Conservation (phyloP, 2,329 filamentous ascomycete species). For the Verticillium isaacii region DNA sequence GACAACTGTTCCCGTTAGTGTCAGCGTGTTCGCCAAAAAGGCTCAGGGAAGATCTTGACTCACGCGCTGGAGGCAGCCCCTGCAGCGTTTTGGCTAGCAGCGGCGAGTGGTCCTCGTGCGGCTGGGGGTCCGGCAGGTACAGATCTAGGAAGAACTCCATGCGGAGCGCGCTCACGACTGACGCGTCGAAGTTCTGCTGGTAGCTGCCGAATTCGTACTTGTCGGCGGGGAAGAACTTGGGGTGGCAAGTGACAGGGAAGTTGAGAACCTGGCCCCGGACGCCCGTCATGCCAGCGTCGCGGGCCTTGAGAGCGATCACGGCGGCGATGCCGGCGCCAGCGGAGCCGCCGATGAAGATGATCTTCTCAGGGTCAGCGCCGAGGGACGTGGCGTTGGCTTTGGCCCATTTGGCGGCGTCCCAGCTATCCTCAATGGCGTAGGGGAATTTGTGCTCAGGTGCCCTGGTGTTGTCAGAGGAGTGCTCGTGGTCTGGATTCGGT, state of each 20-base stretch:
- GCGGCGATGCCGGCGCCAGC: conserved; percentile 28
- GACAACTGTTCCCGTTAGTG: conserved; percentile 20
- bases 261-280: conserved; percentile 27
- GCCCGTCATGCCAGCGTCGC: conserved; percentile 24
- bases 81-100: conserved; percentile 24
- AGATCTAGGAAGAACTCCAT: conserved; percentile 29
- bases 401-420: conserved; percentile 30
- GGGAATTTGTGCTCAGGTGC: conserved; percentile 32
- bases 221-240: conserved; percentile 25
- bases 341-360: conserved; percentile 29
- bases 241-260: conserved; percentile 30
- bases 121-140: conserved; percentile 22
- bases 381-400: conserved; percentile 22
- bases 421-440: conserved; percentile 26
- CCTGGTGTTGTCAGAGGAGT: conserved; percentile 11
- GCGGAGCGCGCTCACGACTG: conserved; percentile 19
- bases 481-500: background rate
- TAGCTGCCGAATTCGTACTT: conserved; percentile 30
- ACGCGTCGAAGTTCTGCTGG: conserved; percentile 24
- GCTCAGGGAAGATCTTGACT: conserved; percentile 11
- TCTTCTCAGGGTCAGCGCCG: conserved; percentile 25
- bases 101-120: conserved; percentile 23
- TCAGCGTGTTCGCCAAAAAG: background rate
- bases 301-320: conserved; percentile 22
- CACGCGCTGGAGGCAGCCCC: conserved; percentile 26